Percentiles rank a stretch among this genome's conserved stretches.
These are phyloP conservation scores for Amanita subjunquillea DNA, from an alignment of 768 basidiomycete genomes.

Conservation along the genomic window DNA sequence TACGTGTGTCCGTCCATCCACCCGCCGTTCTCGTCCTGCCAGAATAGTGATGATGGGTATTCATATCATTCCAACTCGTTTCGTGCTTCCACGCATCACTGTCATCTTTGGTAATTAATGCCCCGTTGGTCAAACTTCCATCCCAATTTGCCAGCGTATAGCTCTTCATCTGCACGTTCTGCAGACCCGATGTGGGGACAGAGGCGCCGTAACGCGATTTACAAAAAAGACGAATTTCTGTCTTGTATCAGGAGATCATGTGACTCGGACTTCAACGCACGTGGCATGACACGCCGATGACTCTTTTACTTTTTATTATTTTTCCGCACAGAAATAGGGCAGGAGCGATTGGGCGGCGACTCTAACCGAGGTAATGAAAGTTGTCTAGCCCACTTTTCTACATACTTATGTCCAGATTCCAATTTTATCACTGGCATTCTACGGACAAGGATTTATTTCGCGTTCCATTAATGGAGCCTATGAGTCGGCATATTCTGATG, in stretches of 20 bases:
- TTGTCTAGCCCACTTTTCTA: too few relatives aligned
- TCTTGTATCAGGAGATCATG: slow-evolving; percentile 3
- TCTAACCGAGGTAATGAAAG: too few relatives aligned
- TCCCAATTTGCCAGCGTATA: slow-evolving; percentile 15
- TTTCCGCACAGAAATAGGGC: too few relatives aligned
- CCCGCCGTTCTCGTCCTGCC: background rate
- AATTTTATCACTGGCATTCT: too few relatives aligned
- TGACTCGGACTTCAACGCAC: background rate
- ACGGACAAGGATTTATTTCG: too few relatives aligned
- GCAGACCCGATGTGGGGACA: background rate
- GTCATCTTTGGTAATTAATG: background rate
- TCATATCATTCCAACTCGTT: background rate
- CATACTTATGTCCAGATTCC: too few relatives aligned
- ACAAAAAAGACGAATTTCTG: background rate
- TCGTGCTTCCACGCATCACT: background rate
- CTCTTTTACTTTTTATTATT: too few relatives aligned
- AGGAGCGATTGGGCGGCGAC: too few relatives aligned
- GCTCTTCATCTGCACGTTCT: slow-evolving; percentile 9
- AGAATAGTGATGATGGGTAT: background rate
- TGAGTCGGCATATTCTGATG: too few relatives aligned
- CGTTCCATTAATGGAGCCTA: too few relatives aligned
- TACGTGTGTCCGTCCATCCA: background rate
- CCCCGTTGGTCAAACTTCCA: slow-evolving; percentile 7
- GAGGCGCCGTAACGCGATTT: background rate
- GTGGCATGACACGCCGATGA: background rate